Evolutionary conservation across 2,329 filamentous ascomycete genomes (phyloP).

Genomic region (Clathrospora elynae): DNA sequence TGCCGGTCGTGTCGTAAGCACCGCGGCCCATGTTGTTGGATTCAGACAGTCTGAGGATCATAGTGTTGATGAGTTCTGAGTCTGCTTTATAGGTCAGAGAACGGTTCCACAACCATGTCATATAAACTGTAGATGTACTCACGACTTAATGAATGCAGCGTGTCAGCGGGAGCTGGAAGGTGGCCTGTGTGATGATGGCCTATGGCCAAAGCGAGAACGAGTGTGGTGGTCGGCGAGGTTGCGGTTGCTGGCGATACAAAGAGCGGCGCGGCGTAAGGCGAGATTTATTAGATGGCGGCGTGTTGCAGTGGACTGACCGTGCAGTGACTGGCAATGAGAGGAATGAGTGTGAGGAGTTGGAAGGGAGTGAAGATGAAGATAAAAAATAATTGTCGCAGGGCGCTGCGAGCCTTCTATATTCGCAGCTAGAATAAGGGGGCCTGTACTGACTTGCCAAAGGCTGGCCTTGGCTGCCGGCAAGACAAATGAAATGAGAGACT

Average conservation of each 20-base stretch:
- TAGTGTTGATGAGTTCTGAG: conserved; percentile 34
- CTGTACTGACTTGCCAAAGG: conserved; percentile 37
- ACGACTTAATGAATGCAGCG: conserved; percentile 27
- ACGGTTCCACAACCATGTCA: conserved; percentile 21
- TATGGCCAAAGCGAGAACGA: conserved; percentile 20
- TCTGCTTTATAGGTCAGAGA: conserved; percentile 43
- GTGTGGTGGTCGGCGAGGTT: conserved; percentile 25
- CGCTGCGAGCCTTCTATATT: conserved; percentile 41
- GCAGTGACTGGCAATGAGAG: conserved; percentile 32
- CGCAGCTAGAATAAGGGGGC: conserved; percentile 35
- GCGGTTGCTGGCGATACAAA: conserved; percentile 12
- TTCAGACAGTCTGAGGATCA: conserved; percentile 52
- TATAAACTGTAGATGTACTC: conserved; percentile 18
- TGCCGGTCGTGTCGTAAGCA: conserved; percentile 57
- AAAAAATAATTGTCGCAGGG: conserved; percentile 34
- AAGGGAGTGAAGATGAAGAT: conserved; percentile 32
- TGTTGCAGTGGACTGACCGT: conserved; percentile 39
- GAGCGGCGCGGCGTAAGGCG: conserved; percentile 16
- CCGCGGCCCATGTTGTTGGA: conserved; percentile 56
- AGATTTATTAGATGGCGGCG: conserved; percentile 36
- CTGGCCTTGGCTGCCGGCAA: conserved; percentile 45
- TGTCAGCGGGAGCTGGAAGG: conserved; percentile 33
- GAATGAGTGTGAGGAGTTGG: conserved; percentile 34
- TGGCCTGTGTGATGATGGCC: conserved; percentile 23
- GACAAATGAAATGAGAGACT: conserved; percentile 49